A percentile compares a stretch with the other conserved stretches of the same genome.
These are phyloP conservation scores for Cucurbita pepo DNA, from an alignment of 306 rosid genomes.

Conservation along the genomic window DNA sequence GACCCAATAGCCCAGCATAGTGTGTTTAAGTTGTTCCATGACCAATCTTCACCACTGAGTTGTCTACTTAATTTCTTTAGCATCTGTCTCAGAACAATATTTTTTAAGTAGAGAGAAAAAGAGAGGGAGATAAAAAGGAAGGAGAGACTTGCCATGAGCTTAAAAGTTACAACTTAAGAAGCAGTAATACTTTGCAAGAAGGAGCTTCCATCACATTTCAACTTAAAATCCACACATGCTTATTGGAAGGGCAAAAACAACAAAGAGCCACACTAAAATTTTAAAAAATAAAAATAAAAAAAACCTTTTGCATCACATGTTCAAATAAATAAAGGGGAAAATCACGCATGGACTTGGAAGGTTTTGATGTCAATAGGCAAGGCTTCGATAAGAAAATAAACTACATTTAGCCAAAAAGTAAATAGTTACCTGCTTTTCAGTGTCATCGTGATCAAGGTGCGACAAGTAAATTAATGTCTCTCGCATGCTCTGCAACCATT, in stretches of 20 bases:
- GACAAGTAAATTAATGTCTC: constrained; percentile 93
- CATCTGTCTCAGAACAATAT: constrained; percentile 39
- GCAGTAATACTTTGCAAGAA: neutral
- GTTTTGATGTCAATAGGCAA: neutral
- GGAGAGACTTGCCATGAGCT: neutral
- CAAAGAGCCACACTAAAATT: neutral
- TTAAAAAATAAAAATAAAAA: neutral
- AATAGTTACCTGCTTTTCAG: constrained; percentile 72
- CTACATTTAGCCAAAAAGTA: neutral
- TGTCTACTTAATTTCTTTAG: constrained; percentile 84
- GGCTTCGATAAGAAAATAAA: neutral
- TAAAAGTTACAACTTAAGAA: neutral
- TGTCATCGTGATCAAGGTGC: constrained; percentile 96
- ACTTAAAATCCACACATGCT: neutral
- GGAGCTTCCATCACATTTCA: neutral
- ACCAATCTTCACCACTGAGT: constrained; percentile 95
- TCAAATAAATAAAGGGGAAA: neutral
- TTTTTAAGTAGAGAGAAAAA: neutral
- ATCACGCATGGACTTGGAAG: neutral
- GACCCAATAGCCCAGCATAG: constrained; percentile 99
- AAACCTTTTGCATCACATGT: neutral
- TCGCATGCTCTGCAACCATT: constrained; percentile 77
- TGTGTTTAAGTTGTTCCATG: constrained; percentile 96
- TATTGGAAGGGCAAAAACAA: neutral
- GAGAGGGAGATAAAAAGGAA: neutral